Evolutionary conservation across 1,139 yeast genomes (phyloP), one percentile per base, ranked within the genome.

Genomic region (Meyerozyma athensensis): DNA sequence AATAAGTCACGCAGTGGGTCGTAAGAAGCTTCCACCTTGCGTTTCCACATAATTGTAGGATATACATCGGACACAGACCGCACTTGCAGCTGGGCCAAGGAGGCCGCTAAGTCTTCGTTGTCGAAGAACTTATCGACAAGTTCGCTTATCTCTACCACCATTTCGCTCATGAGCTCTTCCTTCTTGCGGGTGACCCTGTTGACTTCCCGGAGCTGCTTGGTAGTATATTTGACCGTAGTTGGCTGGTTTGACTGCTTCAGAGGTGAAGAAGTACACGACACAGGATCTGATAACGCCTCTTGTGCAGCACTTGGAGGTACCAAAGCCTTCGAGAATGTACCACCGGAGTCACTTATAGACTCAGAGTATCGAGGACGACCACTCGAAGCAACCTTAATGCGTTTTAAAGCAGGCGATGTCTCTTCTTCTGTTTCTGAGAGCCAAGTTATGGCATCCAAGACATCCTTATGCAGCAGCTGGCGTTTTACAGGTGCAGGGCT

Each of bases 111-210:
- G 17, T 44, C 41, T 3, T 43, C 50, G 3, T 42, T 38, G 14
- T 48, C 44, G 19, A 59, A 40, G 9, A 46, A 19, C 3, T 6
- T 3, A 3, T 36, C 30, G 4, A 37, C 22, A 6, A 18, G 4
- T 5, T 14, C n/a, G 37, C 20, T 34, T 12, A 74, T 49, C 49
- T 55, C 46, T 39, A 81, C 43, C 5, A 67, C 61, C 71, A 81
- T 77, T 44, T 76, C 79, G 3, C 59, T 49, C 26, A 76, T 52
- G 7, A 79, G 55, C 30, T 76, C 81, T 5, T 68, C 77, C 47
- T 74, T 77, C 26, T 68, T 60, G 33, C 77, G 56, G 2, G 59
- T 64, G 1, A 61, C 65, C 45, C 64, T 72, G 50, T 82, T 82
- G 1, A 68, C 80, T 24, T 68, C 72, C 30, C 67, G 71, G 34